These are phyloP conservation scores for Aspergillus carlsbadensis DNA, from an alignment of 495 filamentous ascomycete species.

Conservation along the genomic window DNA sequence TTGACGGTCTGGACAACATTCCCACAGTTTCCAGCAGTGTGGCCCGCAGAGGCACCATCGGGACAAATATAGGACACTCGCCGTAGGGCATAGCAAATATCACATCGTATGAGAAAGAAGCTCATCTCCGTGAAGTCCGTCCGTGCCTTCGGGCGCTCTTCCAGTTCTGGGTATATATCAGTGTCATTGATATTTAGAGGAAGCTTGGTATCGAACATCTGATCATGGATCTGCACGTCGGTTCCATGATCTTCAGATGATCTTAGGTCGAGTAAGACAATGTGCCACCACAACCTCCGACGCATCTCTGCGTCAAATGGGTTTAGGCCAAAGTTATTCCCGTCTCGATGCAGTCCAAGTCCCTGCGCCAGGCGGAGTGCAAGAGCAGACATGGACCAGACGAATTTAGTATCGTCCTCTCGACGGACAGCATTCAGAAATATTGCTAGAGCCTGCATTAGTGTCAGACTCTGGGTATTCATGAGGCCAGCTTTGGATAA, in stretches of 20 bases:
- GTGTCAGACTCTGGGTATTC: slow-evolving; percentile 69
- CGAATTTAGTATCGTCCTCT: slow-evolving; percentile 65
- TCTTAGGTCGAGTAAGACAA: slow-evolving; percentile 72
- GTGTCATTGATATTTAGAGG: slow-evolving; percentile 78
- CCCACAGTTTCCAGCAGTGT: slow-evolving; percentile 52
- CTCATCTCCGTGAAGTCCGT: slow-evolving; percentile 74
- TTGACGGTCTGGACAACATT: slow-evolving; percentile 63
- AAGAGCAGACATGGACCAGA: slow-evolving; percentile 67
- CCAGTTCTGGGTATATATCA: slow-evolving; percentile 68
- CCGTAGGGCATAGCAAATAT: slow-evolving; percentile 51
- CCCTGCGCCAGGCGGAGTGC: slow-evolving; percentile 78
- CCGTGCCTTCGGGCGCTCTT: slow-evolving; percentile 56
- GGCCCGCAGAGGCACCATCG: slow-evolving; percentile 18
- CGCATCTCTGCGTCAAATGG: slow-evolving; percentile 86
- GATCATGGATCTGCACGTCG: slow-evolving; percentile 68
- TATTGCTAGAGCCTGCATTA: slow-evolving; percentile 75
- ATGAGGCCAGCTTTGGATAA: slow-evolving; percentile 73
- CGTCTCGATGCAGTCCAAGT: slow-evolving; percentile 79
- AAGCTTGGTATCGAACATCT: slow-evolving; percentile 70
- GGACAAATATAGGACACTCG: slow-evolving; percentile 38
- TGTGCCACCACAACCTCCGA: slow-evolving; percentile 80
- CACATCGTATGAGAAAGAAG: slow-evolving; percentile 69
- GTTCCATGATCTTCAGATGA: slow-evolving; percentile 84
- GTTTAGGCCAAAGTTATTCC: slow-evolving; percentile 64
- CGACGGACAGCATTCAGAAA: slow-evolving; percentile 65